Base-by-base conservation (phyloP, 768 basidiomycete species). In the Flagelloscypha sp. region DNA sequence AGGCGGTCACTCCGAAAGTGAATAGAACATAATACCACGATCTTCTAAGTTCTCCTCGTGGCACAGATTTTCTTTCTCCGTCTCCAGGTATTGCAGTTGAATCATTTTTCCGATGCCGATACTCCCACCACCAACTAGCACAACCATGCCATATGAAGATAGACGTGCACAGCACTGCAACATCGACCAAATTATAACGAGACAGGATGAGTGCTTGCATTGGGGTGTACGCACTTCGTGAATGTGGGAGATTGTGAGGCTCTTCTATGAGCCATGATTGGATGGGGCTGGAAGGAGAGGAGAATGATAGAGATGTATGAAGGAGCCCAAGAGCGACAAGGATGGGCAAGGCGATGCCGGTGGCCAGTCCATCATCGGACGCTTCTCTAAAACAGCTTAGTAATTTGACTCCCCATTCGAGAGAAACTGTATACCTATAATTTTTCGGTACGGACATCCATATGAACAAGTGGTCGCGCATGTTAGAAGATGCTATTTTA, bases 401-500 rank as follows among this genome's bases (percentile, higher is more conserved):
- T 18, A 8, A 7, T 13, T 29, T 53, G 19, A 52, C 35, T 27
- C 19, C 9, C n/a, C 27, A 12, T 35, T 1, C 35, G 10, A 34
- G 30, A 29, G 13, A 19, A 19, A 20, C 19, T n/a, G 19, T 28
- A 23, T 21, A 27, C 84, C 86, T 68, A 51, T 85, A 90, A 49
- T 90, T 87, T 56, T 87, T 86, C 0, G 84, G 81, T 4, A 87
- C 84, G 11, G 86, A 83, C 87, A 90, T 89, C 85, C 85, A 90
- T 17, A 89, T 70, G 49, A 77, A 84, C 79, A 7, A 51, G 15
- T 27, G 37, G 35, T 28, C 44, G 36, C 38, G 50, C 33, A 38
- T 57, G 50, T 51, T 72, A 25, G 75, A 71, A 11, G 65, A 64
- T 11, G 65, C 50, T 28, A 51, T 50, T 30, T 39, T 24, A 30